Evolutionary conservation across 352 stramenopile genomes (phyloP).

Genomic region (Peronospora belbahrii): DNA sequence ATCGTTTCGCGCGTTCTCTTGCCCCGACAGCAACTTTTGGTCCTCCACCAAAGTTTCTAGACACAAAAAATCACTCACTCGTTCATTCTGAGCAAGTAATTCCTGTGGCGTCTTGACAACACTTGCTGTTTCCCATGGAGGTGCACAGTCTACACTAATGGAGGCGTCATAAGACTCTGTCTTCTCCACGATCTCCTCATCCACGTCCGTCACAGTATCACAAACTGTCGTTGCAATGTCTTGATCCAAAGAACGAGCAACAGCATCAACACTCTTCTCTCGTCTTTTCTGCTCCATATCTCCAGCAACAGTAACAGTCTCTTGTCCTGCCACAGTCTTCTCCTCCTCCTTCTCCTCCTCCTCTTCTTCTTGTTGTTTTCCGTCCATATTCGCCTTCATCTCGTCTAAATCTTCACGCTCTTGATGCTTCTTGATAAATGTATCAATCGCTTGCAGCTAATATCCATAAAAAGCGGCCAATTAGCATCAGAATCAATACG

Average conservation of each 20-base stretch:
- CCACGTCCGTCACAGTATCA: background rate
- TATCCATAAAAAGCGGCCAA: background rate
- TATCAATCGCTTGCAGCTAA: slow-evolving; percentile 36
- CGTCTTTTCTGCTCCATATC: slow-evolving; percentile 3
- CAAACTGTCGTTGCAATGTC: background rate
- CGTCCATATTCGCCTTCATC: slow-evolving; percentile 1
- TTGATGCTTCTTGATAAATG: slow-evolving; percentile 16
- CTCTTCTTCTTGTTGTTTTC: background rate
- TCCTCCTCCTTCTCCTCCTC: slow-evolving; percentile 3
- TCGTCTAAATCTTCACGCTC: slow-evolving; percentile 9
- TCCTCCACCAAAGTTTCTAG: slow-evolving; percentile 1
- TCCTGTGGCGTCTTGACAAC: slow-evolving; percentile 18
- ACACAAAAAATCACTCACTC: slow-evolving; percentile 20
- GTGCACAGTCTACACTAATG: background rate
- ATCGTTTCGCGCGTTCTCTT: background rate
- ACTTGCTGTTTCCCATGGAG: slow-evolving; percentile 10
- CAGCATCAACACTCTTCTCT: background rate
- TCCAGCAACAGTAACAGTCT: background rate
- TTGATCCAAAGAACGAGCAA: background rate
- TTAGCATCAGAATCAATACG: slow-evolving; percentile 9
- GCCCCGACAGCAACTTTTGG: background rate
- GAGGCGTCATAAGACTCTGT: background rate
- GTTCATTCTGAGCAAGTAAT: slow-evolving; percentile 17
- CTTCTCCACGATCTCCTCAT: slow-evolving; percentile 7
- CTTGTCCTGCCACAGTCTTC: background rate